Evolutionary conservation across 2,329 filamentous ascomycete species (phyloP).

Genomic region (Cladosporium austrohemisphaericum): DNA sequence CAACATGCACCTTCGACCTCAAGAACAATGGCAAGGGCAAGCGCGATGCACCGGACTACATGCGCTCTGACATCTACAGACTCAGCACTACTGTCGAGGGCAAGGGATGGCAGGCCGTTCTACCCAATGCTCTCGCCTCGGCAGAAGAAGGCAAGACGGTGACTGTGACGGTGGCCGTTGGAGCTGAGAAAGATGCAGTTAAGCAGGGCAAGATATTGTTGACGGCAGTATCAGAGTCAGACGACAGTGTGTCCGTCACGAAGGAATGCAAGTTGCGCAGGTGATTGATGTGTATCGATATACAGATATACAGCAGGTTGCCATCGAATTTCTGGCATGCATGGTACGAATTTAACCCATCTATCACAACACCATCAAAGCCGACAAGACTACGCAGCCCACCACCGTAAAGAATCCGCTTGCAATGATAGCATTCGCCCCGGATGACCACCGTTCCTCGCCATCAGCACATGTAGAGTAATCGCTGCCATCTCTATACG

Average conservation of each 20-base stretch:
- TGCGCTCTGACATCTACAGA: constrained; percentile 47
- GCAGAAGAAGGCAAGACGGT: not conserved
- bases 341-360: too few species aligned
- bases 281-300: too few species aligned
- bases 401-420: too few species aligned
- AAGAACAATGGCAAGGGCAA: constrained; percentile 41
- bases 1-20: constrained; percentile 47
- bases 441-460: too few species aligned
- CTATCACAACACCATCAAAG: too few species aligned
- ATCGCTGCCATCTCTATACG: too few species aligned
- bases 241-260: not conserved
- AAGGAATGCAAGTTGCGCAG: constrained; percentile 9
- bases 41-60: constrained; percentile 37
- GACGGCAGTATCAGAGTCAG: constrained; percentile 14
- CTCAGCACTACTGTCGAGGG: constrained; percentile 44
- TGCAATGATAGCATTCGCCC: too few species aligned
- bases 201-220: constrained; percentile 42
- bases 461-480: too few species aligned
- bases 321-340: too few species aligned
- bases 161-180: constrained; percentile 32
- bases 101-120: constrained; percentile 45
- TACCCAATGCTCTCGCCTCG: constrained; percentile 25
- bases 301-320: too few species aligned
- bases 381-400: too few species aligned
- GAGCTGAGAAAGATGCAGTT: constrained; percentile 39